Evolutionary conservation across 345 rosid genomes (phyloP).

Genomic region (Rhodomyrtus tomentosa): DNA sequence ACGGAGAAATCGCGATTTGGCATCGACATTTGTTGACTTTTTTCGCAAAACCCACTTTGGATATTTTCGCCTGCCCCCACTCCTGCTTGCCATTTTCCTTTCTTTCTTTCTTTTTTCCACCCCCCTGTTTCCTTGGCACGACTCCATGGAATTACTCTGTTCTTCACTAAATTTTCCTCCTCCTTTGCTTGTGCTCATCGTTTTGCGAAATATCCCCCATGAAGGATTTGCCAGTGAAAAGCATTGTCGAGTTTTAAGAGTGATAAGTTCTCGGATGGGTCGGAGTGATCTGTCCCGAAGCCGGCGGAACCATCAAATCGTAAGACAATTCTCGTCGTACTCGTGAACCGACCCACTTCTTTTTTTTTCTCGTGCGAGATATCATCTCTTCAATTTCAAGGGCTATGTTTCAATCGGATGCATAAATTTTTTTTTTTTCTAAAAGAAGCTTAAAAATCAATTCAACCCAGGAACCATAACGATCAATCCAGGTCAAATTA

Average conservation of each 20-base stretch:
- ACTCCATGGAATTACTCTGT: background rate
- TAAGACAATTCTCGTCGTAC: rapidly evolving
- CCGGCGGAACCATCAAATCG: rapidly evolving
- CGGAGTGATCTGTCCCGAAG: background rate
- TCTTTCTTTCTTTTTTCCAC: too few relatives aligned
- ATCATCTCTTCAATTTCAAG: too few relatives aligned
- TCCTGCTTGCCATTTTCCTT: background rate
- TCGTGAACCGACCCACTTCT: background rate
- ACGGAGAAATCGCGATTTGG: background rate
- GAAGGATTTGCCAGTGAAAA: background rate
- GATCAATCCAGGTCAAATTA: background rate
- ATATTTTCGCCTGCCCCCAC: background rate
- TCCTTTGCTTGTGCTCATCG: background rate
- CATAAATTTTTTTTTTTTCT: too few relatives aligned
- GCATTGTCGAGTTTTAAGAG: background rate
- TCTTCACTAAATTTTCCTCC: background rate
- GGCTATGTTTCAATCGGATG: too few relatives aligned
- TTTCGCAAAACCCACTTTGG: background rate
- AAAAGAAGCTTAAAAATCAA: background rate
- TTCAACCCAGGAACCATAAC: background rate
- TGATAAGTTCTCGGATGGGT: background rate
- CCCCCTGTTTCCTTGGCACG: background rate
- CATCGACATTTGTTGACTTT: background rate
- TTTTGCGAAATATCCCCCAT: background rate
- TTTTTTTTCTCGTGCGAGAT: too few relatives aligned